Evolutionary conservation across 2,329 filamentous ascomycete species (phyloP).

Genomic region (Huntiella bhutanensis): DNA sequence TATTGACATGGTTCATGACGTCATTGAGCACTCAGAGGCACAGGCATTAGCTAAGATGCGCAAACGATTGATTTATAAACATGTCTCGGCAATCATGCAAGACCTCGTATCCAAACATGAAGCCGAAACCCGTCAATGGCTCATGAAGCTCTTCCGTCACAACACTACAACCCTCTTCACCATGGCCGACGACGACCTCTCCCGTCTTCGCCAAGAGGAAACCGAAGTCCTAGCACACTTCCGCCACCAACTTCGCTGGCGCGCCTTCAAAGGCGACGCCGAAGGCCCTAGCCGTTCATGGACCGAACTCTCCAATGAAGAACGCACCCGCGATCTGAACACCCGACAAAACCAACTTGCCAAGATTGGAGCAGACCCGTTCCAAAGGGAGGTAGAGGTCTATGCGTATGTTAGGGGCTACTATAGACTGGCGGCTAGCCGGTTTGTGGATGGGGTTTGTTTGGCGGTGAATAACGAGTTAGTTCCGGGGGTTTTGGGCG

Average conservation of each 20-base stretch:
- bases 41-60: conserved; percentile 27
- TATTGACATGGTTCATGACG: conserved; percentile 19
- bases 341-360: conserved; percentile 23
- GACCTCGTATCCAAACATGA: conserved; percentile 25
- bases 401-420: conserved; percentile 47
- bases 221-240: conserved; percentile 25
- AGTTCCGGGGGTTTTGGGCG: conserved; percentile 24
- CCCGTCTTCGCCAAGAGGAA: conserved; percentile 27
- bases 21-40: conserved; percentile 28
- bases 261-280: conserved; percentile 19
- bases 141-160: conserved; percentile 29
- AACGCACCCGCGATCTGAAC: conserved; percentile 25
- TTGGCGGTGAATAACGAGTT: conserved; percentile 30
- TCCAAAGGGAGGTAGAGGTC: conserved; percentile 38
- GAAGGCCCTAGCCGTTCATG: conserved; percentile 19
- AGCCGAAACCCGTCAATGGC: conserved; percentile 19
- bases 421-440: conserved; percentile 44
- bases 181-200: conserved; percentile 30
- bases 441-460: conserved; percentile 40
- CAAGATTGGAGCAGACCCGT: conserved; percentile 38
- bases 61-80: conserved; percentile 30
- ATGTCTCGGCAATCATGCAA: conserved; percentile 25
- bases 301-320: conserved; percentile 29
- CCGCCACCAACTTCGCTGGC: conserved; percentile 31
- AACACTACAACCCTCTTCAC: conserved; percentile 40